Percentiles rank a stretch among this genome's conserved stretches.
These are phyloP conservation scores for Plasmodium ovale DNA, from an alignment of 169 alveolate genomes.

Conservation along the genomic window DNA sequence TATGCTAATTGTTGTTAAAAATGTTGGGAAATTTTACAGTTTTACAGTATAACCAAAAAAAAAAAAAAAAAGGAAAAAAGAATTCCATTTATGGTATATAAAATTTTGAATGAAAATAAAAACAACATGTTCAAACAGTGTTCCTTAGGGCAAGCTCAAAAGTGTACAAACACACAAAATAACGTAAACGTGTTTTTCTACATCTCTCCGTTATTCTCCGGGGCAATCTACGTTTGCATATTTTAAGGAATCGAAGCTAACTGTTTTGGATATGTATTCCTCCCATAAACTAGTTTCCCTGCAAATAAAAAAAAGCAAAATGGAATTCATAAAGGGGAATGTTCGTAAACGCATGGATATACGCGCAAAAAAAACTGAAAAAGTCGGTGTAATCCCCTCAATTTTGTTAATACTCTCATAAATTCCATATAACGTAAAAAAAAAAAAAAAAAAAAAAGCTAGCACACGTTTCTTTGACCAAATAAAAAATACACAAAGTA, in stretches of 20 bases:
- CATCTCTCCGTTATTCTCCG: conserved; percentile 19
- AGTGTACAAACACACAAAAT: neutral
- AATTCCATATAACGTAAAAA: neutral
- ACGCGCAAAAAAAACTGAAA: too few species aligned
- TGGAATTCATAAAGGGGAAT: conserved; percentile 1
- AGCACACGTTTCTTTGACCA: too few species aligned
- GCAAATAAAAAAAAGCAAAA: conserved; percentile 4
- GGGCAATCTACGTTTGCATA: conserved; percentile 51
- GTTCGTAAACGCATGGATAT: too few species aligned
- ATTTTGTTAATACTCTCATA: neutral
- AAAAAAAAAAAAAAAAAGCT: too few species aligned
- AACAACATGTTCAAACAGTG: too few species aligned
- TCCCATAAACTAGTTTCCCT: conserved; percentile 69
- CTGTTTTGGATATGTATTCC: conserved; percentile 32
- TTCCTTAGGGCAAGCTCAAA: neutral
- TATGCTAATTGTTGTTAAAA: too few species aligned
- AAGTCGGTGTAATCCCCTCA: too few species aligned
- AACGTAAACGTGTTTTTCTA: neutral
- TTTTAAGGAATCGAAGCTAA: conserved; percentile 42
- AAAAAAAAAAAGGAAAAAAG: too few species aligned
- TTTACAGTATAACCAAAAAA: too few species aligned
- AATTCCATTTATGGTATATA: too few species aligned
- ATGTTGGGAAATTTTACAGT: too few species aligned
- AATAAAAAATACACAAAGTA: conserved; percentile 1
- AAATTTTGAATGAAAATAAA: too few species aligned